phyloP scores from a whole-genome alignment of 768 basidiomycete species.

The Galerina sulciceps region DNA sequence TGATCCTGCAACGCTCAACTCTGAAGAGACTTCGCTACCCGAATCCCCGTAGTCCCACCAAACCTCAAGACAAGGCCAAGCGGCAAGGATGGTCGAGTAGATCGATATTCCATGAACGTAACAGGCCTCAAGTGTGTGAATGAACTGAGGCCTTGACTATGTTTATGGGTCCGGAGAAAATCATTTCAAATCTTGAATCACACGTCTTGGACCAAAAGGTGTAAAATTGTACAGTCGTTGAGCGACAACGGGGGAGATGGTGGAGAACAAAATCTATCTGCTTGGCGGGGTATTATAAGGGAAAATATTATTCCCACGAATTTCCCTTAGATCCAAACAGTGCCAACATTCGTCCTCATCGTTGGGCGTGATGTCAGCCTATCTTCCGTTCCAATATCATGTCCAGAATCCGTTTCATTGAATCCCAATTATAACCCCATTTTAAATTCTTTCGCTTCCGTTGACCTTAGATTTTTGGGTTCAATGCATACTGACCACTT shows the following conservation, averaged over 20 bases:
- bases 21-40: slow-evolving; percentile 55
- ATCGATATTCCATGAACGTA: slow-evolving; percentile 74
- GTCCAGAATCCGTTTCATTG: neutral
- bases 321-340: slow-evolving; percentile 13
- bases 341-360: neutral
- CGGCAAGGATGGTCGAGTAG: slow-evolving; percentile 45
- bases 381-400: neutral
- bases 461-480: neutral
- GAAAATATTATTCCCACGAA: slow-evolving; percentile 16
- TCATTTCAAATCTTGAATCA: neutral
- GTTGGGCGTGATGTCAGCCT: neutral
- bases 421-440: neutral
- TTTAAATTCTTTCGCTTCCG: neutral
- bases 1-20: slow-evolving; percentile 54
- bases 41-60: slow-evolving; percentile 47
- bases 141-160: slow-evolving; percentile 68
- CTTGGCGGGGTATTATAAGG: neutral
- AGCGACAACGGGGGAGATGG: neutral
- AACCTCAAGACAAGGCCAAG: slow-evolving; percentile 59
- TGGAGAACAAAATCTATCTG: neutral
- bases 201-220: neutral
- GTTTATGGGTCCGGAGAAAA: slow-evolving; percentile 45
- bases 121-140: slow-evolving; percentile 59
- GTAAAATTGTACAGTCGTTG: neutral
- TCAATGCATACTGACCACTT: slow-evolving; percentile 1